Percentiles rank a stretch among this genome's conserved stretches.
Conservation (phyloP, 2,329 filamentous ascomycete species). For the Ascocoryne sarcoides region DNA sequence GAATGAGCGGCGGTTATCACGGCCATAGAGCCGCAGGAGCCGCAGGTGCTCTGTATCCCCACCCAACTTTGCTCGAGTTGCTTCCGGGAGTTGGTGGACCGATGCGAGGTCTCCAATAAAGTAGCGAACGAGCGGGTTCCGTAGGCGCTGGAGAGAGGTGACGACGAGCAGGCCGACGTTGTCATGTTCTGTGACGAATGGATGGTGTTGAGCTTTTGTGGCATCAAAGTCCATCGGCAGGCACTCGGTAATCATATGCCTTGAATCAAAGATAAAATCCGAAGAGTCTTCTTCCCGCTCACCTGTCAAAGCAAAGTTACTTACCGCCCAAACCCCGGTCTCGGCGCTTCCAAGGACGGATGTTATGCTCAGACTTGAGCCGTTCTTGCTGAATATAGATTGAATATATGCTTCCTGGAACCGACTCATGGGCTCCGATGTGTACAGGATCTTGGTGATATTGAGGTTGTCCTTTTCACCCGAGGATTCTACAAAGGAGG, state of each 20-base stretch:
- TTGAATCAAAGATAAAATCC: not conserved
- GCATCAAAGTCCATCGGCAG: not conserved
- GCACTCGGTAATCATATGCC: not conserved
- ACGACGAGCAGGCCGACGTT: not conserved
- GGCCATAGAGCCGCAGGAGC: not conserved
- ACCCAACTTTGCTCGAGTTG: not conserved
- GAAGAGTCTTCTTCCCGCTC: not conserved
- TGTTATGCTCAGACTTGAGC: not conserved
- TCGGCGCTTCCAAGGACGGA: not conserved
- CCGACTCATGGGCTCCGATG: not conserved
- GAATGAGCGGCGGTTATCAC: not conserved
- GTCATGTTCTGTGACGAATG: too few species aligned
- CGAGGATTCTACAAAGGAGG: not conserved
- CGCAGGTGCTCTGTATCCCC: not conserved
- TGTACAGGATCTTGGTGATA: not conserved
- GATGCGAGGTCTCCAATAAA: not conserved
- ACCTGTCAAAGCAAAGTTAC: not conserved
- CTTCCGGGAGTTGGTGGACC: not conserved
- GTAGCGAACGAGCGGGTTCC: not conserved
- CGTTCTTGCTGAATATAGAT: not conserved
- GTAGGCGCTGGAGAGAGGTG: not conserved
- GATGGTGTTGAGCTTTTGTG: not conserved
- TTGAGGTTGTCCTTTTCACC: not conserved
- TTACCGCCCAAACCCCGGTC: not conserved
- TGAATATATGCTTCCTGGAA: not conserved